Conservation (phyloP, 805 yeast species). For the Myxozyma kluyveri region DNA sequence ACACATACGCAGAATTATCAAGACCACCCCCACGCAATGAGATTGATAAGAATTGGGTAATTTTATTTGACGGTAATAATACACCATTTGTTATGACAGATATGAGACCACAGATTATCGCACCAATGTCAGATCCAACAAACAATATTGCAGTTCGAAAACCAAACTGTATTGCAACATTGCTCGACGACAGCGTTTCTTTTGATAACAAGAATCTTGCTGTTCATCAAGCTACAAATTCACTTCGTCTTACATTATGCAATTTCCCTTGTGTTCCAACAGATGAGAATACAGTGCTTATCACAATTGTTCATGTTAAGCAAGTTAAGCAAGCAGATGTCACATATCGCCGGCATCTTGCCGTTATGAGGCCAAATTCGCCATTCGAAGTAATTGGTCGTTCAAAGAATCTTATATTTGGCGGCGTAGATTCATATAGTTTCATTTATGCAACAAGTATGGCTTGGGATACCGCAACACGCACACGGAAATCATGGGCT, state of each 20-base stretch:
- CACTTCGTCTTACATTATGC: constrained; percentile 24
- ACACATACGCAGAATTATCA: constrained; percentile 10
- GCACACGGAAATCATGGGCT: constrained; percentile 9
- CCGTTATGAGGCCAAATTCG: constrained; percentile 23
- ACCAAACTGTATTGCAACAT: constrained; percentile 7
- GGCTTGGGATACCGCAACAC: constrained; percentile 21
- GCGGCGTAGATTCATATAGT: constrained; percentile 19
- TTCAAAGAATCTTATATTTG: constrained; percentile 19
- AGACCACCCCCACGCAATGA: constrained; percentile 2
- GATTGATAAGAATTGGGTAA: constrained; percentile 22
- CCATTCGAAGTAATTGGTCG: constrained; percentile 23
- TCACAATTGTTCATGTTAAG: constrained; percentile 21
- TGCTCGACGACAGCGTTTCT: constrained; percentile 2
- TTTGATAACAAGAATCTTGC: not conserved
- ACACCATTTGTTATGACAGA: constrained; percentile 13
- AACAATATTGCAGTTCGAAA: not conserved
- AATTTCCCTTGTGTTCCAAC: constrained; percentile 28
- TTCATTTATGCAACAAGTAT: constrained; percentile 20
- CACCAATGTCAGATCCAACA: not conserved
- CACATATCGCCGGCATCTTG: constrained; percentile 15
- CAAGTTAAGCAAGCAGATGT: constrained; percentile 5
- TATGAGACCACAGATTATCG: not conserved
- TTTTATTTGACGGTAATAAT: constrained; percentile 16
- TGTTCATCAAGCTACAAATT: constrained; percentile 23
- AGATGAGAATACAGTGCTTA: constrained; percentile 23